These are phyloP conservation scores for Rhizoclosmatium sp. DNA, from an alignment of 192 early-diverging fungal species.

Conservation along the genomic window DNA sequence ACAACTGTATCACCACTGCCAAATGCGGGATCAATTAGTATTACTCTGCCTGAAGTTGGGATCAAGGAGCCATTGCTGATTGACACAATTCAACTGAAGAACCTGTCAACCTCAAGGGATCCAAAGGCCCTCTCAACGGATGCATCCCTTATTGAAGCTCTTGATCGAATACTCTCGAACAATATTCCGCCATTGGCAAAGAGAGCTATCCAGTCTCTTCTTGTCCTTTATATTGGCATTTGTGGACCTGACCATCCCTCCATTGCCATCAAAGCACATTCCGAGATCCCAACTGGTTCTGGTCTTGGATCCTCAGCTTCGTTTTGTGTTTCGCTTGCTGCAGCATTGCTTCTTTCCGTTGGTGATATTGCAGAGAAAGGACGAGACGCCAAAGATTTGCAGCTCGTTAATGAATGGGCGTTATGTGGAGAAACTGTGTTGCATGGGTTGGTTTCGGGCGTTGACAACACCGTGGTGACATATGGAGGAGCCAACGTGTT, in stretches of 20 bases:
- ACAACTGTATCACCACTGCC: not conserved
- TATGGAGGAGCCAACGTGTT: slow-evolving; percentile 63
- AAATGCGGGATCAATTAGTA: not conserved
- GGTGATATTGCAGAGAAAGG: slow-evolving; percentile 24
- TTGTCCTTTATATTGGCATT: slow-evolving; percentile 34
- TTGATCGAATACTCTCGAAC: not conserved
- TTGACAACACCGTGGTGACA: slow-evolving; percentile 92
- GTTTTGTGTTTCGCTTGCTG: slow-evolving; percentile 80
- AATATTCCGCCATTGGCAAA: slow-evolving; percentile 65
- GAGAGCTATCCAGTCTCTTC: slow-evolving; percentile 25
- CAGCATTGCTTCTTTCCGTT: slow-evolving; percentile 70
- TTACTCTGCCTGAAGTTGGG: slow-evolving; percentile 25
- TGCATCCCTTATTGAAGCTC: not conserved
- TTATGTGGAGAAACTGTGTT: slow-evolving; percentile 93
- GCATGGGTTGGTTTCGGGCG: slow-evolving; percentile 93
- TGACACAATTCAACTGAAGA: not conserved
- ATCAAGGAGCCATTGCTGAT: slow-evolving; percentile 17
- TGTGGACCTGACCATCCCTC: not conserved
- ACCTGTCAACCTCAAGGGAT: not conserved
- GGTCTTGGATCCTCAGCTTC: slow-evolving; percentile 97
- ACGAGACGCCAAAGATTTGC: slow-evolving; percentile 33
- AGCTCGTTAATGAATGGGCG: slow-evolving; percentile 87
- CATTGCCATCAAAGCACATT: slow-evolving; percentile 66
- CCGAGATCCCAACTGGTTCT: slow-evolving; percentile 87
- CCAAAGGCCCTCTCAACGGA: slow-evolving; percentile 2